phyloP scores from a whole-genome alignment of 106 monocot species.

The Dioscorea zingiberensis region DNA sequence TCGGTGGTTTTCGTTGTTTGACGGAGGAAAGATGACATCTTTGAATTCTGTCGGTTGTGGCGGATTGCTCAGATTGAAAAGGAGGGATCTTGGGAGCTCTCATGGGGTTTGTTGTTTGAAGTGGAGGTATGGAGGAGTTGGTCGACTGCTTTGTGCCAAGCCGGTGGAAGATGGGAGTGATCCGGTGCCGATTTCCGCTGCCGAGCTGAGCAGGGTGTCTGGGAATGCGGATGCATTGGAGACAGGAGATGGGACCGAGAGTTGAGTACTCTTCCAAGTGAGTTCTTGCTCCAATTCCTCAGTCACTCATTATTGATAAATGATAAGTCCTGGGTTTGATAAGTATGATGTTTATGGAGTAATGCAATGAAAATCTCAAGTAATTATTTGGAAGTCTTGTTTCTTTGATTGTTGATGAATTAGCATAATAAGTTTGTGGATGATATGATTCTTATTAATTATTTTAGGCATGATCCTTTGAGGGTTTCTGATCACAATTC shows the following conservation, averaged over 20 bases:
- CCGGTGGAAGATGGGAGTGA: slow-evolving; percentile 14
- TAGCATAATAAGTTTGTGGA: neutral
- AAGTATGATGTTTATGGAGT: too few relatives aligned
- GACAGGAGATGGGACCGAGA: slow-evolving; percentile 3
- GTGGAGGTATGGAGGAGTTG: neutral
- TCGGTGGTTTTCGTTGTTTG: neutral
- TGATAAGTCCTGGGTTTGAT: too few relatives aligned
- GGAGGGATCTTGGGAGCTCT: neutral
- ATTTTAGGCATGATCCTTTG: neutral
- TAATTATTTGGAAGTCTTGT: neutral
- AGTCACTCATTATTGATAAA: neutral
- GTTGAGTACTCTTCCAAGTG: neutral
- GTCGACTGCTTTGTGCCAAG: slow-evolving; percentile 12
- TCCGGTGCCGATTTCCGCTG: neutral
- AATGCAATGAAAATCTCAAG: neutral
- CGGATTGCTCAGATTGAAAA: neutral
- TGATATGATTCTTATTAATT: too few relatives aligned
- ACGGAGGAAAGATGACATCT: neutral
- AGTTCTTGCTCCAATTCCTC: neutral
- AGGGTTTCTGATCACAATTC: too few relatives aligned
- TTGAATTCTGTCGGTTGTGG: neutral
- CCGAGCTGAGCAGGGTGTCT: neutral
- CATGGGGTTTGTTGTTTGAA: neutral
- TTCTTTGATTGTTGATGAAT: neutral
- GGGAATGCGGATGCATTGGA: neutral